Percentiles rank a stretch among this genome's conserved stretches.
phyloP scores from a whole-genome alignment of 305 asterid genomes.

The Fraxinus paxiana region DNA sequence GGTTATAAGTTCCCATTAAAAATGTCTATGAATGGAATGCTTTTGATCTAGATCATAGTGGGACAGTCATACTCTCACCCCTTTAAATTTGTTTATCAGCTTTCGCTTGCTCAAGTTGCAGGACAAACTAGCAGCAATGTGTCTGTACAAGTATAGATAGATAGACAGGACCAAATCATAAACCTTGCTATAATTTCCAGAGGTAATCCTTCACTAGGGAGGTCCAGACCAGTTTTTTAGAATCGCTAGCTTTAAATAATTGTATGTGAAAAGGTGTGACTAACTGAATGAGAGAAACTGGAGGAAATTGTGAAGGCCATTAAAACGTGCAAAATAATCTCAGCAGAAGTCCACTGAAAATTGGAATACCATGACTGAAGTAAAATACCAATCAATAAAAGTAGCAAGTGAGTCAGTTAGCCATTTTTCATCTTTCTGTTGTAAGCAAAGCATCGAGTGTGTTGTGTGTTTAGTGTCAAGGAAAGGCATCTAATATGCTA shows the following conservation, averaged over 20 bases:
- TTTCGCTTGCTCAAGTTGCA: constrained; percentile 10
- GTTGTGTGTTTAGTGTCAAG: background rate
- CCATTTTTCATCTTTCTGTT: constrained; percentile 1
- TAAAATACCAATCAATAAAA: constrained; percentile 2
- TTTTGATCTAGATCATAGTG: background rate
- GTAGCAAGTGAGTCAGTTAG: background rate
- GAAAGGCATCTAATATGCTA: constrained; percentile 3
- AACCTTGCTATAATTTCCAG: background rate
- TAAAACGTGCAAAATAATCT: background rate
- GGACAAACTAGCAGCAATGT: background rate
- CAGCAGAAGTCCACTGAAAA: background rate
- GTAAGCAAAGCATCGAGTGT: background rate
- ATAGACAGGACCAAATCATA: background rate
- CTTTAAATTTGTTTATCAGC: background rate
- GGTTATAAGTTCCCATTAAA: constrained; percentile 6
- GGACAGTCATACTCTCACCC: background rate
- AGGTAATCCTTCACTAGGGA: background rate
- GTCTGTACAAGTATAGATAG: background rate
- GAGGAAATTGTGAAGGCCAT: background rate
- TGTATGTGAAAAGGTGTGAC: background rate
- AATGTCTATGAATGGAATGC: background rate
- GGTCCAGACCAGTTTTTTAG: constrained; percentile 2
- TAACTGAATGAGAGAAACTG: background rate
- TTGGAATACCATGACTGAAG: background rate
- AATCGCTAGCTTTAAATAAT: constrained; percentile 8